Evolutionary conservation across 768 basidiomycete species (phyloP).

Genomic region (Paxillus involutus): DNA sequence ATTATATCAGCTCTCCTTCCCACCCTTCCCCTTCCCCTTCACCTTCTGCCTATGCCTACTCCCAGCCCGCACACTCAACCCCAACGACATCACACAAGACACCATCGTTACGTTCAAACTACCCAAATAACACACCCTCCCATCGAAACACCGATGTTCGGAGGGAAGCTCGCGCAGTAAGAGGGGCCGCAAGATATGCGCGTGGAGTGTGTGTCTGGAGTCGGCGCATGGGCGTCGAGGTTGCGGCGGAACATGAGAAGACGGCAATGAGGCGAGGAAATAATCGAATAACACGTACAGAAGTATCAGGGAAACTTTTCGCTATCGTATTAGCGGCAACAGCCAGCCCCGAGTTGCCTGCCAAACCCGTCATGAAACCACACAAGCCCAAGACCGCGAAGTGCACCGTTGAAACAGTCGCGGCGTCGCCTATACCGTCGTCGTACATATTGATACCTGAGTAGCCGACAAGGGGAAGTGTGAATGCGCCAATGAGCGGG

Average conservation of each 20-base stretch:
- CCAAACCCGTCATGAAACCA: too few relatives aligned
- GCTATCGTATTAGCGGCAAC: too few relatives aligned
- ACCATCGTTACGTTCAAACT: conserved; percentile 49
- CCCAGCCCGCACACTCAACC: too few relatives aligned
- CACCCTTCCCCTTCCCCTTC: too few relatives aligned
- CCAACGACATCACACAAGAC: conserved; percentile 36
- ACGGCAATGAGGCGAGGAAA: conserved; percentile 60
- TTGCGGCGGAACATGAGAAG: conserved; percentile 73
- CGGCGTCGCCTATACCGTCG: conserved; percentile 41
- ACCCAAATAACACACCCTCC: conserved; percentile 57
- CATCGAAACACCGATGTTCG: conserved; percentile 52
- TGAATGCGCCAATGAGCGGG: conserved; percentile 57
- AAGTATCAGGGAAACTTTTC: too few relatives aligned
- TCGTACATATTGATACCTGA: conserved; percentile 71
- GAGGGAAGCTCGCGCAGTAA: conserved; percentile 20
- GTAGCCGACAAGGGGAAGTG: conserved; percentile 73
- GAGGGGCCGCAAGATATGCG: neutral
- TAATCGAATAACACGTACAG: too few relatives aligned
- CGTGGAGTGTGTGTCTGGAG: neutral
- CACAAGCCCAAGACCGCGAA: conserved; percentile 49
- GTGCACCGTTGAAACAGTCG: conserved; percentile 40
- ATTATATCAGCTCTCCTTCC: too few relatives aligned
- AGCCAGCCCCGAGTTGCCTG: too few relatives aligned
- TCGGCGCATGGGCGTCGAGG: conserved; percentile 65
- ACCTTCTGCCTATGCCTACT: too few relatives aligned